Evolutionary conservation across 352 stramenopile genomes (phyloP), one percentile per base, ranked within the genome.

Genomic region (Pythium plurisporium): DNA sequence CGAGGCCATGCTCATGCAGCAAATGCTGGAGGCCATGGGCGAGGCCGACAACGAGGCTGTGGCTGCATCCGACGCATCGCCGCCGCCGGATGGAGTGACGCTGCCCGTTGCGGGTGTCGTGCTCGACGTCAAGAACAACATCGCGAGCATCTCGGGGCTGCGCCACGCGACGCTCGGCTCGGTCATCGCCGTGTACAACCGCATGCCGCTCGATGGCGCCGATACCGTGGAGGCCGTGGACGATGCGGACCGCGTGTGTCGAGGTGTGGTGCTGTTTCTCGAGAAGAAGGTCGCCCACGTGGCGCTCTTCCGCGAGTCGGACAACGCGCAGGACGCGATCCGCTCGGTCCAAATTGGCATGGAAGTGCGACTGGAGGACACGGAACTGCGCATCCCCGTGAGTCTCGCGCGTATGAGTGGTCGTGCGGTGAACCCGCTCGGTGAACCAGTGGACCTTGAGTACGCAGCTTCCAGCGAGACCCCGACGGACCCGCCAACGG

Each of bases 91-190:
- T 31, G 34, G 31, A 2, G 26, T 65, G 0, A 70, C 77, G 41
- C 67, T 92, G 29, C 70, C 79, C 1, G 27, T 85, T 17, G 55
- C 43, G 14, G 82, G 82, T 38, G 67, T 81, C 6, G 67, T 92
- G 27, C 69, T 91, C 47, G 70, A 82, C 60, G 64, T 93, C 17
- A 80, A 86, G 64, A 88, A 87, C 66, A 69, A 73, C 27, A 72
- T 93, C 22, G 82, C 79, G 33, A 81, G 70, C 45, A 76, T 93
- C 55, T 91, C 82, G 27, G 82, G 82, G 0, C 69, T 93, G 47
- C 78, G 80, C 20, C 72, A 87, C 60, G 82, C 80, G 31, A 79
- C 79, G 15, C 76, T 89, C 30, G 80, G 82, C 55, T 89, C 80
- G n/a, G 72, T 88, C 29, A 71, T 93, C 31, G 56, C 70, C 19